Percentiles rank a stretch among this genome's conserved stretches.
phyloP scores from a whole-genome alignment of 768 basidiomycete genomes.

The Candolleomyces aberdarensis region DNA sequence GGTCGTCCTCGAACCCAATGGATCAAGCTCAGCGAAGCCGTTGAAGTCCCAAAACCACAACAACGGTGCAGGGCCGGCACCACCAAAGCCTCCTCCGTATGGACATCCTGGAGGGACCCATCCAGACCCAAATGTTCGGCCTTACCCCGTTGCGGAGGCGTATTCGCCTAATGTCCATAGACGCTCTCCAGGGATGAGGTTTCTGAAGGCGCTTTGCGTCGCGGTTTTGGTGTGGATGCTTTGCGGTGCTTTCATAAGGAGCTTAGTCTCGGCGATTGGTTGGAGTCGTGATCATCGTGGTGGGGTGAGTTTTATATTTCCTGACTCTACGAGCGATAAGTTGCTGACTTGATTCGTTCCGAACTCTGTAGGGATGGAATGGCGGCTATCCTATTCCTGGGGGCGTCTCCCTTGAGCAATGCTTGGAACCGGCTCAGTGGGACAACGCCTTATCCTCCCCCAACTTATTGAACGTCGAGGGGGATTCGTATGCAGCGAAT shows the following conservation, averaged over 20 bases:
- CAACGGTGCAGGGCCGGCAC: no score
- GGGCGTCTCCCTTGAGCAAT: not conserved
- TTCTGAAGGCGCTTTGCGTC: slow-evolving; percentile 2
- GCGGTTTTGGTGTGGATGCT: slow-evolving; percentile 5
- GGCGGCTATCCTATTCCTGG: not conserved
- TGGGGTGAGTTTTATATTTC: not conserved
- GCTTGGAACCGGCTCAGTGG: not conserved
- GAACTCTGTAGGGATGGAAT: not conserved
- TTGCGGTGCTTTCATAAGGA: not conserved
- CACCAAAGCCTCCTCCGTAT: not conserved
- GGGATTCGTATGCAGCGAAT: no score
- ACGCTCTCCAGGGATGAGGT: slow-evolving; percentile 4
- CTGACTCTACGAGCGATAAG: not conserved
- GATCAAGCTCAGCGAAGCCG: no score
- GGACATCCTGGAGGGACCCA: not conserved
- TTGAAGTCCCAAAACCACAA: no score
- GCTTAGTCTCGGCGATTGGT: not conserved
- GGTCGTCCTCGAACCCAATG: no score
- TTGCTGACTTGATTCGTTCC: not conserved
- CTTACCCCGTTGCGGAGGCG: not conserved
- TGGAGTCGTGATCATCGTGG: not conserved
- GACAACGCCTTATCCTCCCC: not conserved
- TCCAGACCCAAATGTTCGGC: not conserved
- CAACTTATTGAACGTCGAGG: not conserved
- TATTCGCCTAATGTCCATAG: not conserved